Evolutionary conservation across 177 flowering plant genomes (phyloP), one percentile per base, ranked within the genome.

Genomic region (Vitis hybrid): DNA sequence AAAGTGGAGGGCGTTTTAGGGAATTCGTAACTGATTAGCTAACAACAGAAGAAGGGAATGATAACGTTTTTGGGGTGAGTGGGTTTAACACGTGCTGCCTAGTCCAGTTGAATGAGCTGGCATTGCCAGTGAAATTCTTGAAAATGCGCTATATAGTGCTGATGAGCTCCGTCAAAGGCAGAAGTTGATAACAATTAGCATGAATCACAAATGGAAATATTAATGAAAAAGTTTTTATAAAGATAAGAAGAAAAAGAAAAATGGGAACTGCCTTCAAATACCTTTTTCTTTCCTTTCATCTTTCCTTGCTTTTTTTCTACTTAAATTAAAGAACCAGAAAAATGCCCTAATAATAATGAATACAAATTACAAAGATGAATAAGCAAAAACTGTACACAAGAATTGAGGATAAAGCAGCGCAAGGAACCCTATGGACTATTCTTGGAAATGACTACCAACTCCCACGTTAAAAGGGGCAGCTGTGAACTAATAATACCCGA

Each of bases 391-490:
- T 83, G 79, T 83, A 83, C 87, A 83, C 74, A 81, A 79, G 81
- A 83, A 83, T 39, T 81, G 62, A 68, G 65, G 69, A 71, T 69
- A 31, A 71, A 66, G 70, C 73, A 66, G 76, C 77, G 63, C 56
- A 68, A 71, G 59, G 61, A 64, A 55, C 29, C 7, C 48, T 39
- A 39, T 39, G 48, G 9, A 39, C 48, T 68, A 15, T 70, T 83
- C 77, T 83, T 77, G 73, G 84, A 78, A 85, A 83, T 81, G 87
- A 82, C 76, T 73, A 71, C 78, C 83, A 78, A 73, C 83, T 73
- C 79, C 82, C 82, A 66, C 64, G 49, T 19, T 22, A 50, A 60
- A 65, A 34, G 74, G 74, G 82, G 81, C 63, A 81, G 82, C 73
- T 77, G 77, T 52, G 50, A 71, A 70, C 61, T 63, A 76, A 74